Evolutionary conservation across 2,329 filamentous ascomycete genomes (phyloP).

Genomic region (Colletotrichum australisinense): DNA sequence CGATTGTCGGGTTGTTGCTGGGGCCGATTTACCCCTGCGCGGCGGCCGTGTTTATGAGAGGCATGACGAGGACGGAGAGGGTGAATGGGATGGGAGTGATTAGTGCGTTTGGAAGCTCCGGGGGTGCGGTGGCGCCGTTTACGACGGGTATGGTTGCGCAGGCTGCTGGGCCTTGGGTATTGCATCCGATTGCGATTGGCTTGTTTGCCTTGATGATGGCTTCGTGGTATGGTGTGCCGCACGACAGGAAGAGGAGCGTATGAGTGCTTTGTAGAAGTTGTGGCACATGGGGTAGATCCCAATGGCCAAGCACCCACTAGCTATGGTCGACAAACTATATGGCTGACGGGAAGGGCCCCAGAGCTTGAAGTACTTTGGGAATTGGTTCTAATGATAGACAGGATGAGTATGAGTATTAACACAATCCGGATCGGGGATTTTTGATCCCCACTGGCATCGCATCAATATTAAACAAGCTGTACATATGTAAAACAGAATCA

Average conservation of each 20-base stretch:
- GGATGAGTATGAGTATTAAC: not conserved
- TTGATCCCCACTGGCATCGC: not conserved
- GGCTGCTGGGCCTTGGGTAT: constrained; percentile 70
- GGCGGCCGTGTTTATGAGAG: constrained; percentile 70
- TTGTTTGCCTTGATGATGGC: constrained; percentile 73
- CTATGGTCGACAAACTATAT: no score
- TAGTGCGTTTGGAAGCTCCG: constrained; percentile 75
- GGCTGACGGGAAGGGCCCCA: no score
- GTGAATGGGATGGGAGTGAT: constrained; percentile 76
- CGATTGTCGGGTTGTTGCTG: constrained; percentile 79
- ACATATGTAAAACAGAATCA: not conserved
- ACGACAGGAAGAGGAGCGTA: constrained; percentile 68
- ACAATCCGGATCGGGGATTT: not conserved
- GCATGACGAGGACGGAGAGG: constrained; percentile 69
- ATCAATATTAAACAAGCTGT: not conserved
- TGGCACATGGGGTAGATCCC: not conserved
- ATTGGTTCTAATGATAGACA: no score
- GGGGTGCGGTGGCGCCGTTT: constrained; percentile 76
- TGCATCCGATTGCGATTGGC: constrained; percentile 75
- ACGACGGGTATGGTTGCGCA: constrained; percentile 73
- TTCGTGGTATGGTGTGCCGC: constrained; percentile 73
- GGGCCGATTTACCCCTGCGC: constrained; percentile 85
- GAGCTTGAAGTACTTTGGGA: no score
- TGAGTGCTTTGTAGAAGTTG: constrained; percentile 46
- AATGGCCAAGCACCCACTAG: no score